Conservation (phyloP, 2,329 filamentous ascomycete genomes). For the Cryphonectria japonica region DNA sequence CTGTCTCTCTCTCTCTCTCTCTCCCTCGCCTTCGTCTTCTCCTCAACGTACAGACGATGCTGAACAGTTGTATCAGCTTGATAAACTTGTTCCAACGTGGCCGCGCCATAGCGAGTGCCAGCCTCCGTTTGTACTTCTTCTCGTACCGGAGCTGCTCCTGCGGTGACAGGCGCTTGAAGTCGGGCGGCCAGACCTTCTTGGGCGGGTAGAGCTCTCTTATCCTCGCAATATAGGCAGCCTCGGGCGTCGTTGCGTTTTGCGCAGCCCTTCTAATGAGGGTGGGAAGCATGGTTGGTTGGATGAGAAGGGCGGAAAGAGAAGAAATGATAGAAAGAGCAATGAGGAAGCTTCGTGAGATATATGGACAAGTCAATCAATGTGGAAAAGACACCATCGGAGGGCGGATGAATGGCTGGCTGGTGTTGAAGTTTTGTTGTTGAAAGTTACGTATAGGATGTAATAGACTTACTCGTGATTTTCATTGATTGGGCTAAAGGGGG, state of each 20-base stretch:
- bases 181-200: slow-evolving; percentile 78
- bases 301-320: not conserved
- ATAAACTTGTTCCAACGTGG: slow-evolving; percentile 68
- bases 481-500: no score
- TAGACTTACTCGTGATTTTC: no score
- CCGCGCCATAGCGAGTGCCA: slow-evolving; percentile 63
- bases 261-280: slow-evolving; percentile 49
- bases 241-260: slow-evolving; percentile 31
- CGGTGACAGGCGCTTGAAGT: slow-evolving; percentile 69
- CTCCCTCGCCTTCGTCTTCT: not conserved
- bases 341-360: not conserved
- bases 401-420: not conserved
- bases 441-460: not conserved
- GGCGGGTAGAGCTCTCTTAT: slow-evolving; percentile 61
- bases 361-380: not conserved
- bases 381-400: not conserved
- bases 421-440: not conserved
- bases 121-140: slow-evolving; percentile 74
- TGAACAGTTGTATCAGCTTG: slow-evolving; percentile 66
- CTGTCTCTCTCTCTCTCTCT: no score
- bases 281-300: slow-evolving; percentile 49
- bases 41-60: slow-evolving; percentile 55
- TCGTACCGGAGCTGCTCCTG: slow-evolving; percentile 80
- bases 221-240: slow-evolving; percentile 21
- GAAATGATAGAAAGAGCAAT: not conserved